Base-by-base conservation (phyloP, 768 basidiomycete species). In the Plicaturopsis crispa region DNA sequence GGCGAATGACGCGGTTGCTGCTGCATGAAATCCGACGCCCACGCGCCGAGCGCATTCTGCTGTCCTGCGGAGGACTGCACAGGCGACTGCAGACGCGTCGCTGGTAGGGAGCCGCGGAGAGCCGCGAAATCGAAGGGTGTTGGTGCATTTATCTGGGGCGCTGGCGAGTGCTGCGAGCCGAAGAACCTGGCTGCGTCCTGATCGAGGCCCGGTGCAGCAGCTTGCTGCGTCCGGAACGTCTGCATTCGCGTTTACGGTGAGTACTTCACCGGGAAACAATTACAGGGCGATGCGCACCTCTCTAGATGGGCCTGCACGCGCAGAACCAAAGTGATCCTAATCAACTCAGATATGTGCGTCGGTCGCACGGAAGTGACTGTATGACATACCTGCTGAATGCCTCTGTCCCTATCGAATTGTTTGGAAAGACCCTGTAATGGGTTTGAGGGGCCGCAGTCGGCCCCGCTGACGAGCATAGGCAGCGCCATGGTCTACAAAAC, bases 371-470 rank as follows among this genome's bases (percentile, higher is more conserved):
- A n/a, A n/a, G n/a, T n/a, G n/a, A n/a, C n/a, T n/a, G n/a, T n/a
- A n/a, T 16, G 14, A 24, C 14, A 28, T 14, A 89, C 87, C 67
- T 88, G 86, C 55, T 87, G 84, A 2, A 75, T 52, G 6, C 84
- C 85, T 49, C 85, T 70, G 55, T 92, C 89, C 31, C 73, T 69
- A 46, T 87, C 85, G 45, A 90, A 81, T 32, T 73, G 69, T 53
- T 91, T 92, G 0, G 84, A 71, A 4, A 94, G 73, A 12, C 71
- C 75, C 51, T 88, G 85, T 13, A 94, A 59, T 8, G 88, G 78
- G 55, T 91, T 94, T 1, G 75, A 73, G 5, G 91, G 89, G 1
- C 91, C 91, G 47, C 90, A 94, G 31, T 90, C 87, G 1, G 85
- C 68, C 30, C 78, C 79, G 33, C 72, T 76, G 16, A 80, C 71